Conservation (phyloP, 306 rosid genomes). For the barrel medic (Medicago truncatula) region DNA sequence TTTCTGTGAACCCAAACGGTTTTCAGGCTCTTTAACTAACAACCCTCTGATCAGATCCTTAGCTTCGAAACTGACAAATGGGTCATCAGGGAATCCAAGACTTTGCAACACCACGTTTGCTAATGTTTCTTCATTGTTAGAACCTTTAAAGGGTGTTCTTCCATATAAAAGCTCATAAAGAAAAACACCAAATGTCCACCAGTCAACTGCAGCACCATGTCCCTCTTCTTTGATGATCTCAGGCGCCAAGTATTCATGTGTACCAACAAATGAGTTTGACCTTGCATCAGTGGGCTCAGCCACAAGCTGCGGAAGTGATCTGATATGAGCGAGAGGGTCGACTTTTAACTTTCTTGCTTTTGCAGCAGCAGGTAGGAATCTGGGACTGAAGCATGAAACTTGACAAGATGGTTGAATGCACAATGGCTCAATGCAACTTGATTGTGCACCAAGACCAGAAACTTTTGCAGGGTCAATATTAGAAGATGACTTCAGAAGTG, state of each 20-base stretch:
- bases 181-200: conserved; percentile 89
- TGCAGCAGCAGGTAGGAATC: conserved; percentile 59
- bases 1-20: conserved; percentile 70
- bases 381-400: conserved; percentile 80
- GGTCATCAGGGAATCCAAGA: conserved; percentile 65
- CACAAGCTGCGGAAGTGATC: conserved; percentile 82
- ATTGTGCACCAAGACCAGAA: conserved; percentile 44
- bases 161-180: conserved; percentile 83
- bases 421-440: conserved; percentile 57
- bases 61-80: conserved; percentile 61
- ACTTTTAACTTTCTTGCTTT: conserved; percentile 63
- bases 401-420: conserved; percentile 58
- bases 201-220: conserved; percentile 89
- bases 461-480: conserved; percentile 43
- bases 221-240: conserved; percentile 91
- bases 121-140: conserved; percentile 69
- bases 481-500: conserved; percentile 63
- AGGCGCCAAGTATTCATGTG: conserved; percentile 87
- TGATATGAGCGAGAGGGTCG: conserved; percentile 53
- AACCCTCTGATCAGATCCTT: conserved; percentile 74
- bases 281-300: conserved; percentile 88
- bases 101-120: conserved; percentile 71
- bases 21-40: conserved; percentile 77
- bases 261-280: conserved; percentile 85
- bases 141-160: conserved; percentile 74